phyloP scores from a whole-genome alignment of 169 alveolate genomes.

The Eimeria sp. region DNA sequence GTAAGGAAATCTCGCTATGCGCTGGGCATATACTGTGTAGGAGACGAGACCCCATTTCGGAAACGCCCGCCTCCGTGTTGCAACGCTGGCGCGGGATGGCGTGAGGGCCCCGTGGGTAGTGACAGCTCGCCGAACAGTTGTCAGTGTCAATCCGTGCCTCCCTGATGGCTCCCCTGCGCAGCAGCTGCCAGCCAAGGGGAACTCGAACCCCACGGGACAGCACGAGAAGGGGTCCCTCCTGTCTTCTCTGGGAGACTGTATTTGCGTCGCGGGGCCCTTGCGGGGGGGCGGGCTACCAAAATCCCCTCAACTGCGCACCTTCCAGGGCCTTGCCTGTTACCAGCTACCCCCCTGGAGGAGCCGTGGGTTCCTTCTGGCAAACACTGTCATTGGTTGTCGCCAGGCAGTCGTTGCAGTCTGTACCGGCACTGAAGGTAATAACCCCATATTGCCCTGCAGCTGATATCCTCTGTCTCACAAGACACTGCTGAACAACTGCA shows the following conservation, averaged over 20 bases:
- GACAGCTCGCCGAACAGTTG: background rate
- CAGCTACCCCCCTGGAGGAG: conserved; percentile 54
- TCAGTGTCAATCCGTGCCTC: background rate
- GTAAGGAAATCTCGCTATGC: too few relatives aligned
- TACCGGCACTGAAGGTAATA: conserved; percentile 21
- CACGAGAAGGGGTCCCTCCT: background rate
- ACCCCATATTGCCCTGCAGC: background rate
- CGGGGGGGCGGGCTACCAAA: background rate
- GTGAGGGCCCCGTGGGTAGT: conserved; percentile 21
- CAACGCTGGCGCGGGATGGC: background rate
- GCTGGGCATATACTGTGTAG: background rate
- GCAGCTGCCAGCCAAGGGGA: background rate
- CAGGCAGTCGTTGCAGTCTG: conserved; percentile 20
- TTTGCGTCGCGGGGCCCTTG: conserved; percentile 69
- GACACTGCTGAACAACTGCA: conserved; percentile 6
- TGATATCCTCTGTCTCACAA: background rate
- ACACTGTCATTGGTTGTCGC: conserved; percentile 37
- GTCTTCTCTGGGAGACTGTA: background rate
- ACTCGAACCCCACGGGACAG: too few relatives aligned
- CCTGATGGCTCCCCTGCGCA: background rate
- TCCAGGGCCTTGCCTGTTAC: background rate
- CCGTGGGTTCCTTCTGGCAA: conserved; percentile 18
- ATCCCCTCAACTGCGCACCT: background rate
- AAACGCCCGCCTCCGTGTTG: conserved; percentile 48
- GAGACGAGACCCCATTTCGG: conserved; percentile 67